Evolutionary conservation across 116 monocot genomes (phyloP), one percentile per base, ranked within the genome.

Genomic region (Papilionanthe hybrid): DNA sequence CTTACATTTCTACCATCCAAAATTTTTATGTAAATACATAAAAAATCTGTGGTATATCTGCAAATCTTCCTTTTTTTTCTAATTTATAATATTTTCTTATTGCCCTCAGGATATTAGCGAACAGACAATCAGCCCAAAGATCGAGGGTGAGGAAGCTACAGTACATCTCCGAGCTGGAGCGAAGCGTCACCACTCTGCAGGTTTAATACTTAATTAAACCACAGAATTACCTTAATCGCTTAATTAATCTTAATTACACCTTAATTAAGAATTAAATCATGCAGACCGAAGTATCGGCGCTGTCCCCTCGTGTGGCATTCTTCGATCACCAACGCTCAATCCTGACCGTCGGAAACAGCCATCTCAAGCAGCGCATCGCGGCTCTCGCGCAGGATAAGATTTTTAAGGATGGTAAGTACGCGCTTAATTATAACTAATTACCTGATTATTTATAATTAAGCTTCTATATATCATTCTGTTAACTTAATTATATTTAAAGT

Each of bases 231-330:
- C 48, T 17, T 74, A 12, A 58, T 19, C 4, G 15, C 1, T 37
- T 18, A 57, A 49, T 4, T 72, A 20, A 27, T 53, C 18, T 53
- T 53, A 15, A 53, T 53, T 15, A 53, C 45, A 32, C 0, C 48
- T 71, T 44, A 8, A 2, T 73, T 77, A 22, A 25, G n/a, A 25
- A 55, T 72, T 42, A n/a, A 12, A 41, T 78, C 83, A 37, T 78
- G 85, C 45, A 99, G 99, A 95, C 86, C 17, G 99, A 99, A 79
- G 99, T 99, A 18, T 99, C 99, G 10, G 90, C 90, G 19, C 86
- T 99, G 90, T 99, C 99, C 9, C 99, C 99, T 3, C 82, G 99
- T 20, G 99, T 99, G 25, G 93, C 99, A n/a, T 99, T 93, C 83
- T 86, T 99, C 57, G 95, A 99, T 71, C 99, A 99, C 91, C 99